Conservation (phyloP, 1,284 basidiomycete species). For the Quambalaria eucalypti region DNA sequence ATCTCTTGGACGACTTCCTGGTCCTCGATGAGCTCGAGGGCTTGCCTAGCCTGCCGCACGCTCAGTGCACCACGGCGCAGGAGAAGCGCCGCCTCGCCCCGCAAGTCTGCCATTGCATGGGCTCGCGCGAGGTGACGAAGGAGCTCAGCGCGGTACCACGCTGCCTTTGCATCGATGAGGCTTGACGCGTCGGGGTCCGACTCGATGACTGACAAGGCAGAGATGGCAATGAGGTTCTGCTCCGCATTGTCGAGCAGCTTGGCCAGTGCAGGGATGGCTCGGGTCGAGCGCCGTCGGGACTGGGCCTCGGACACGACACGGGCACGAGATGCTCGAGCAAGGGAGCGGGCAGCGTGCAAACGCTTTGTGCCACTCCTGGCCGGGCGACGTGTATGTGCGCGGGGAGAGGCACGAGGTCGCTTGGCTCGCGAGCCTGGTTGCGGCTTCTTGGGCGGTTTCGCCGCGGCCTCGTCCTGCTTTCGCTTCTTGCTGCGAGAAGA, state of each 20-base stretch:
- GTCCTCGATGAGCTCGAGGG: constrained; percentile 37
- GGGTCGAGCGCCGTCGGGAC: constrained; percentile 25
- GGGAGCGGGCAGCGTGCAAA: constrained; percentile 12
- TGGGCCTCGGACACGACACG: constrained; percentile 18
- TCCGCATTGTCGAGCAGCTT: constrained; percentile 38
- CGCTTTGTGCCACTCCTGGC: constrained; percentile 30
- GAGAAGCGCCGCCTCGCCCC: constrained; percentile 34
- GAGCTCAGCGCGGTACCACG: constrained; percentile 38
- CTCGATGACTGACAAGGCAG: constrained; percentile 36
- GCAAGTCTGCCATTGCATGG: constrained; percentile 23
- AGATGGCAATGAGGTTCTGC: constrained; percentile 30
- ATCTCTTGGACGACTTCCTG: constrained; percentile 24
- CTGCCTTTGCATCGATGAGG: constrained; percentile 41
- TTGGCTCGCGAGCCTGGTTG: constrained; percentile 21
- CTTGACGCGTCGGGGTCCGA: constrained; percentile 41
- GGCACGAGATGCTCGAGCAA: constrained; percentile 17
- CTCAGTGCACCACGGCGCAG: constrained; percentile 35
- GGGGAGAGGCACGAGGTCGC: constrained; percentile 8
- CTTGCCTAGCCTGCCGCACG: constrained; percentile 37
- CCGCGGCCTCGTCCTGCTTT: not conserved
- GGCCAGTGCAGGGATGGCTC: constrained; percentile 39
- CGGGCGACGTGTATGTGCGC: constrained; percentile 13
- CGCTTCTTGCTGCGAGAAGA: not conserved
- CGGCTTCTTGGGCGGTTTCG: constrained; percentile 5
- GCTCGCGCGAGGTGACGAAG: constrained; percentile 34